Conservation (phyloP, 306 rosid genomes). For the Castanopsis chinensis region DNA sequence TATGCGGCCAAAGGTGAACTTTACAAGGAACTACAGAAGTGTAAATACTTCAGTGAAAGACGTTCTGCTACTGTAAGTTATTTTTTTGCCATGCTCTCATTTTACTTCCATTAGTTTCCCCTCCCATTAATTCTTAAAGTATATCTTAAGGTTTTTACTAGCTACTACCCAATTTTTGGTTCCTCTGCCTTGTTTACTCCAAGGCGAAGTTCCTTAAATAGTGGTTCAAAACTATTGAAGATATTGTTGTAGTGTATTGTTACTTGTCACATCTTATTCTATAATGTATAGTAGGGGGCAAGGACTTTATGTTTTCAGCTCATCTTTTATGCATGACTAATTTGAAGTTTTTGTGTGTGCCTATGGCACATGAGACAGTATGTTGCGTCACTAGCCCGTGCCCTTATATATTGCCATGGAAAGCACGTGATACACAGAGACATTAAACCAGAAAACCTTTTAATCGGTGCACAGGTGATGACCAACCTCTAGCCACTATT, state of each 20-base stretch:
- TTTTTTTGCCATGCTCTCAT: not conserved
- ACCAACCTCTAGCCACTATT: slow-evolving; percentile 11
- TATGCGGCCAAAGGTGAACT: slow-evolving; percentile 99
- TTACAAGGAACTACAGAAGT: slow-evolving; percentile 92
- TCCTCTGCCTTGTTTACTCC: not conserved
- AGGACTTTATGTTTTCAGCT: not conserved
- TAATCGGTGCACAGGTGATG: slow-evolving; percentile 87
- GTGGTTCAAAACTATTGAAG: not conserved
- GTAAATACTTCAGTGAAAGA: slow-evolving; percentile 96
- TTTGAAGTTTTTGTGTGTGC: slow-evolving; percentile 13
- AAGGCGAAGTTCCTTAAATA: not conserved
- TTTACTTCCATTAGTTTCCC: not conserved
- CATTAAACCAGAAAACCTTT: slow-evolving; percentile 96
- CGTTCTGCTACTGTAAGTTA: slow-evolving; percentile 97
- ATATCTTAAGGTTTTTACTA: not conserved
- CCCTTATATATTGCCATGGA: slow-evolving; percentile 99
- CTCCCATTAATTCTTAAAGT: not conserved
- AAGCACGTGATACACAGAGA: slow-evolving; percentile 98
- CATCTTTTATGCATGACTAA: not conserved
- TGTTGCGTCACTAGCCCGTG: slow-evolving; percentile 91
- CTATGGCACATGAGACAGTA: slow-evolving; percentile 58
- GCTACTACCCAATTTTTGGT: not conserved
- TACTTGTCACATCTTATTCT: not conserved
- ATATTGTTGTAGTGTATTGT: not conserved
- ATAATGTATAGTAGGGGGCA: not conserved